These are phyloP conservation scores for Lactarius quietus DNA, from an alignment of 768 basidiomycete species.

Conservation along the genomic window DNA sequence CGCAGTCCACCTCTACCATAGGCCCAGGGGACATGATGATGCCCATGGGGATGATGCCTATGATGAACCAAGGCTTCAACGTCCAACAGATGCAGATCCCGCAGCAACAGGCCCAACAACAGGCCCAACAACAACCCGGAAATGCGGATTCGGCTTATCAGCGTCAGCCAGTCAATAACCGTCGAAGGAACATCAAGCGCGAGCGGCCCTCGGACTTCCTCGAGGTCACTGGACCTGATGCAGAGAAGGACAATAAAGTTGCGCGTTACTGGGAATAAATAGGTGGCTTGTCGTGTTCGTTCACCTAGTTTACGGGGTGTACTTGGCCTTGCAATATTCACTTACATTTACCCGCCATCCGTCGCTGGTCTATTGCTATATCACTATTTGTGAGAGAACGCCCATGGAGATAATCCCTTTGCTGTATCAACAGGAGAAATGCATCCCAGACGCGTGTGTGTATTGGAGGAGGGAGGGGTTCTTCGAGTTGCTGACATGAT, in stretches of 20 bases:
- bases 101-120: slow-evolving; percentile 27
- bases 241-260: slow-evolving; percentile 59
- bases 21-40: slow-evolving; percentile 41
- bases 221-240: slow-evolving; percentile 50
- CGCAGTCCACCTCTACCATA: slow-evolving; percentile 31
- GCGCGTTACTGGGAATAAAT: slow-evolving; percentile 83
- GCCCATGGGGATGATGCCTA: slow-evolving; percentile 28
- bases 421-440: background rate
- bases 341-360: background rate
- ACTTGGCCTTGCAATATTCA: background rate
- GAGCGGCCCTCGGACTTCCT: slow-evolving; percentile 83
- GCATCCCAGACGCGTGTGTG: background rate
- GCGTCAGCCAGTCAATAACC: slow-evolving; percentile 75
- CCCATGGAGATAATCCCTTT: background rate
- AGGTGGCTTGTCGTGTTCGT: slow-evolving; percentile 5
- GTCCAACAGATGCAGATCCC: slow-evolving; percentile 22
- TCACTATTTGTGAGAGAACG: background rate
- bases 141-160: slow-evolving; percentile 85
- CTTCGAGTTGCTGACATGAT: too few relatives aligned
- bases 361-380: background rate
- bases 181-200: slow-evolving; percentile 71
- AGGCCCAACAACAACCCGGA: slow-evolving; percentile 62
- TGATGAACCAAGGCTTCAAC: slow-evolving; percentile 21
- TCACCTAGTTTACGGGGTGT: background rate
- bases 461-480: too few relatives aligned